Evolutionary conservation across 2,329 filamentous ascomycete genomes (phyloP).

Genomic region (Camptophora hylomeconis): DNA sequence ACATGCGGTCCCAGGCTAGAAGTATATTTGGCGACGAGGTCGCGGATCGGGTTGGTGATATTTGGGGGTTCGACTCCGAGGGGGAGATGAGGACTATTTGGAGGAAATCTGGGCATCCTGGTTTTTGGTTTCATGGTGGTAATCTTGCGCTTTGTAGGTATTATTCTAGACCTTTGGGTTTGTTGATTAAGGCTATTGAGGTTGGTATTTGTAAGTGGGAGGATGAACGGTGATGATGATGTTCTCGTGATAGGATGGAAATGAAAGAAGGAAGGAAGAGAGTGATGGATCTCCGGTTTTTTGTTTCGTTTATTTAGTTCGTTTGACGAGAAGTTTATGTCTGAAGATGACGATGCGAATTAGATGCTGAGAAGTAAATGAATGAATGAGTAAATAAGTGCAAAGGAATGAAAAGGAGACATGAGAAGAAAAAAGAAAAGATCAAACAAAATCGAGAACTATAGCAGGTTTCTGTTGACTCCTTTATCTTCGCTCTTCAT

Average conservation of each 20-base stretch:
- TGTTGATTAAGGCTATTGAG: conserved; percentile 37
- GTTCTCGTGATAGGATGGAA: no score
- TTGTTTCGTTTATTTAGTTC: no score
- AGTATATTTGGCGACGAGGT: conserved; percentile 50
- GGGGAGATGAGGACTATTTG: conserved; percentile 48
- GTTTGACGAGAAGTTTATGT: no score
- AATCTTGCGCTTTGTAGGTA: conserved; percentile 52
- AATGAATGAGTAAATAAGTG: no score
- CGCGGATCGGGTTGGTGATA: conserved; percentile 43
- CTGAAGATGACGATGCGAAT: no score
- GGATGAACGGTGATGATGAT: not conserved
- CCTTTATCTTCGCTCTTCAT: no score
- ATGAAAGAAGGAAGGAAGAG: no score
- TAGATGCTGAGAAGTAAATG: no score
- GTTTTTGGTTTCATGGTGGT: conserved; percentile 56
- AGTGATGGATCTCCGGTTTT: conserved; percentile 7
- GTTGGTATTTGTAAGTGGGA: conserved; percentile 7
- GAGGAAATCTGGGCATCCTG: conserved; percentile 48
- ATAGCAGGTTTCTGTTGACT: no score
- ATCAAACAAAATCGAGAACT: no score
- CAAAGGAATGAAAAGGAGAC: no score
- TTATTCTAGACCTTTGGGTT: conserved; percentile 40
- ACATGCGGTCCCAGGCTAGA: conserved; percentile 51
- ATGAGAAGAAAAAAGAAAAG: no score
- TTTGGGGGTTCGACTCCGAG: conserved; percentile 48